phyloP scores from a whole-genome alignment of 768 basidiomycete genomes.

The Holtermanniella nyarrowii region DNA sequence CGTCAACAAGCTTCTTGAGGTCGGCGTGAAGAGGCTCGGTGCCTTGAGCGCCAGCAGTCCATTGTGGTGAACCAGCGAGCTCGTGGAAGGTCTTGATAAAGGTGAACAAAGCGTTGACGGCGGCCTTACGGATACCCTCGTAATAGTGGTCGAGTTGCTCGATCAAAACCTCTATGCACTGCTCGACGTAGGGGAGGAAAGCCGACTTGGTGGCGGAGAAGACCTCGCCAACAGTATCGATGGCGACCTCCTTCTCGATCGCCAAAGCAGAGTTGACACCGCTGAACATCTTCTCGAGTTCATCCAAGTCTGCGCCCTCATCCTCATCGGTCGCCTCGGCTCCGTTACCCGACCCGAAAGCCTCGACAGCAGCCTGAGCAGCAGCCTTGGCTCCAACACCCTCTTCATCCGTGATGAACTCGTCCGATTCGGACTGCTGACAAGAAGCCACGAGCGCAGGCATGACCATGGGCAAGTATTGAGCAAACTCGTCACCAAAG shows the following conservation, averaged over 20 bases:
- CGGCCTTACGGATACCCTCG: constrained; percentile 92
- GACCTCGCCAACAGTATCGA: constrained; percentile 85
- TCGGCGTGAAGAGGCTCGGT: constrained; percentile 46
- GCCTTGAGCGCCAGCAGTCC: constrained; percentile 56
- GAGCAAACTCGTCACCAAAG: constrained; percentile 85
- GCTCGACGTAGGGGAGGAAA: constrained; percentile 86
- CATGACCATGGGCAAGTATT: constrained; percentile 73
- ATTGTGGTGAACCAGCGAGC: constrained; percentile 67
- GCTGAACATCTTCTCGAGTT: constrained; percentile 49
- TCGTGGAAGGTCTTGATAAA: constrained; percentile 87
- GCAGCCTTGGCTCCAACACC: constrained; percentile 44
- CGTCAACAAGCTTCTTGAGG: constrained; percentile 68
- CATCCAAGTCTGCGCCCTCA: constrained; percentile 61
- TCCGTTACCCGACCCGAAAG: constrained; percentile 45
- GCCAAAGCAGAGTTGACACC: constrained; percentile 93
- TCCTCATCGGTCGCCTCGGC: constrained; percentile 56
- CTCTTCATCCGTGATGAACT: constrained; percentile 32
- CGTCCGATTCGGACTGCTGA: constrained; percentile 69
- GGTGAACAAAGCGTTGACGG: constrained; percentile 75
- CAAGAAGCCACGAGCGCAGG: constrained; percentile 74
- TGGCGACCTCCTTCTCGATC: constrained; percentile 98
- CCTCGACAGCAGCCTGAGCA: constrained; percentile 54
- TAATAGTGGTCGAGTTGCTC: constrained; percentile 80
- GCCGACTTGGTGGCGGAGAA: constrained; percentile 69
- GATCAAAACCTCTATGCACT: constrained; percentile 60